A percentile compares a stretch with the other conserved stretches of the same genome.
phyloP scores from a whole-genome alignment of 2,329 filamentous ascomycete species.

The Annulohypoxylon truncatum region DNA sequence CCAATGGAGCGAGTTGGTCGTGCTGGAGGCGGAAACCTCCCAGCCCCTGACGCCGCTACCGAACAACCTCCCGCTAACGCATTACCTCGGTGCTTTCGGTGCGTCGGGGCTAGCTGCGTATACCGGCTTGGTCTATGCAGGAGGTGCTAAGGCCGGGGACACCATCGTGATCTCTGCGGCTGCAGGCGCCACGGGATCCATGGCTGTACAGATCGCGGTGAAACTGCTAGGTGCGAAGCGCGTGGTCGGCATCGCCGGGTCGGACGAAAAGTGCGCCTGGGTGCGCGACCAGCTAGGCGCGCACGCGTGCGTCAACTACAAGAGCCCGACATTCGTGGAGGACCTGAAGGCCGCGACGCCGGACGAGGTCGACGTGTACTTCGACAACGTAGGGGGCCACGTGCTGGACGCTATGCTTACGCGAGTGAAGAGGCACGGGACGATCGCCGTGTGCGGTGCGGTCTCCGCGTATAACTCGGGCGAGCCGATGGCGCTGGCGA shows the following conservation, averaged over 20 bases:
- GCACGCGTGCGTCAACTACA: slow-evolving; percentile 67
- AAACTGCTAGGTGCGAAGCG: slow-evolving; percentile 58
- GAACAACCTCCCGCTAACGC: slow-evolving; percentile 41
- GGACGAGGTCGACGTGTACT: slow-evolving; percentile 63
- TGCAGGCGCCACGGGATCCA: slow-evolving; percentile 60
- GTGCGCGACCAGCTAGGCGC: slow-evolving; percentile 61
- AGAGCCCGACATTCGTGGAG: slow-evolving; percentile 57
- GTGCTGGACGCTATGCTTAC: slow-evolving; percentile 60
- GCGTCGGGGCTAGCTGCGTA: slow-evolving; percentile 58
- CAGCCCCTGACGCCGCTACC: slow-evolving; percentile 41
- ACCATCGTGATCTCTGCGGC: slow-evolving; percentile 60
- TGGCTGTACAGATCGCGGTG: slow-evolving; percentile 65
- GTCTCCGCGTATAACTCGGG: slow-evolving; percentile 56
- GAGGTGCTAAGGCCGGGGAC: slow-evolving; percentile 53
- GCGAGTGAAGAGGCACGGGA: slow-evolving; percentile 55
- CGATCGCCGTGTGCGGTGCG: slow-evolving; percentile 57
- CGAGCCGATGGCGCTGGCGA: slow-evolving; percentile 50
- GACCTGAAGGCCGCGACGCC: slow-evolving; percentile 60
- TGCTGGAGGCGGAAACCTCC: slow-evolving; percentile 41
- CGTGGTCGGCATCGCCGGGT: slow-evolving; percentile 65
- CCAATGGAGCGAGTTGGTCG: slow-evolving; percentile 45
- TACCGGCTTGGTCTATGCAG: slow-evolving; percentile 56
- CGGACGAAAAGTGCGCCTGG: slow-evolving; percentile 63
- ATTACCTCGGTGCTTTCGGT: slow-evolving; percentile 48
- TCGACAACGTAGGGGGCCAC: slow-evolving; percentile 62